These are phyloP conservation scores for Dispira simplex DNA, from an alignment of 192 early-diverging fungal genomes.

Conservation along the genomic window DNA sequence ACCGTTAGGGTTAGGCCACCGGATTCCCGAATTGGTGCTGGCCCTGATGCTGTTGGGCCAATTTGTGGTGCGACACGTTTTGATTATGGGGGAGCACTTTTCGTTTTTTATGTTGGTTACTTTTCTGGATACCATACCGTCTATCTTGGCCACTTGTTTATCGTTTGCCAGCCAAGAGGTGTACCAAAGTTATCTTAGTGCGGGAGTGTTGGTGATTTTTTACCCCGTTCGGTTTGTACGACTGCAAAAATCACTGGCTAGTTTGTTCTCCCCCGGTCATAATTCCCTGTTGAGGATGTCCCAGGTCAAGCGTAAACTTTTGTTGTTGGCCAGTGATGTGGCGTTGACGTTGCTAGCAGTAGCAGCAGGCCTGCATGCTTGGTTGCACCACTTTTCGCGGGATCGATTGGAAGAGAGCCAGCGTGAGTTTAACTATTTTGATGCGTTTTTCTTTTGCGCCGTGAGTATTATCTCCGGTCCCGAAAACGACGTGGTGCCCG, in stretches of 20 bases:
- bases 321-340: conserved; percentile 22
- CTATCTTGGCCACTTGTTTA: conserved; percentile 18
- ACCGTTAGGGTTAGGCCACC: conserved; percentile 15
- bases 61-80: conserved; percentile 20
- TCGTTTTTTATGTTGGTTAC: conserved; percentile 19
- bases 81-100: conserved; percentile 23
- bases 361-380: conserved; percentile 26
- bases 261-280: conserved; percentile 17
- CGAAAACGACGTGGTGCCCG: not conserved
- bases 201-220: conserved; percentile 29
- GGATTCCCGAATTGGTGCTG: conserved; percentile 19
- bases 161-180: conserved; percentile 15
- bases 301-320: conserved; percentile 19
- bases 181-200: conserved; percentile 26
- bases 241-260: conserved; percentile 19
- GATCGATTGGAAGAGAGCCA: conserved; percentile 16
- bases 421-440: conserved; percentile 21
- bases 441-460: conserved; percentile 28
- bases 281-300: conserved; percentile 17
- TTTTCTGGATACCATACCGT: conserved; percentile 22
- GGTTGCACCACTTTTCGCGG: conserved; percentile 24
- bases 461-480: conserved; percentile 16
- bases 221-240: conserved; percentile 28
- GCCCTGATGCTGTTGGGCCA: conserved; percentile 19
- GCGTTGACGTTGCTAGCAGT: conserved; percentile 21